phyloP scores from a whole-genome alignment of 2,329 filamentous ascomycete species.

The Cordyceps cateniannulata region DNA sequence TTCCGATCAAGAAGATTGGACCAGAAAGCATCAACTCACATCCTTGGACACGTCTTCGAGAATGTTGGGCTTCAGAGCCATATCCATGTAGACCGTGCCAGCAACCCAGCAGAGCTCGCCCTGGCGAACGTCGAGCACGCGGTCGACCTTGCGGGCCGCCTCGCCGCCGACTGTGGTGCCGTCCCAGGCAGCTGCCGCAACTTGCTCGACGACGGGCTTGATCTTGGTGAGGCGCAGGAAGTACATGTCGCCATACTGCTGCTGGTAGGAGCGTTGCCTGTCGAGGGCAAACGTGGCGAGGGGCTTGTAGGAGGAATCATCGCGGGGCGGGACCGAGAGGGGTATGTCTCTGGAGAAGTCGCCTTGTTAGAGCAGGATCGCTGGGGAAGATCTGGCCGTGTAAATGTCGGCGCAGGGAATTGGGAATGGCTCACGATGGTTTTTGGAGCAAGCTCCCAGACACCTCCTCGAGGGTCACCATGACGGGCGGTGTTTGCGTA shows the following conservation, averaged over 20 bases:
- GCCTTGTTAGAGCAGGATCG: background rate
- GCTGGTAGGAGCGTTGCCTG: slow-evolving; percentile 70
- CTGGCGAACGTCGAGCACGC: slow-evolving; percentile 91
- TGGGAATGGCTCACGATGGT: slow-evolving; percentile 36
- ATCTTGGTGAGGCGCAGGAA: slow-evolving; percentile 84
- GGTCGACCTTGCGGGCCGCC: slow-evolving; percentile 66
- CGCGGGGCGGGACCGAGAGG: slow-evolving; percentile 43
- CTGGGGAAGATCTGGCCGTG: background rate
- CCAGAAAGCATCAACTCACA: slow-evolving; percentile 40
- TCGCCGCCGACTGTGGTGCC: slow-evolving; percentile 74
- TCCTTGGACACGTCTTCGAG: slow-evolving; percentile 92
- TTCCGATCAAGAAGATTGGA: background rate
- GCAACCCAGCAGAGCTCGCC: slow-evolving; percentile 93
- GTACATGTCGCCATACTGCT: slow-evolving; percentile 98
- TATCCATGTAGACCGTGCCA: slow-evolving; percentile 95
- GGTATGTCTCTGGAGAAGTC: slow-evolving; percentile 24
- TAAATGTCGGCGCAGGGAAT: background rate
- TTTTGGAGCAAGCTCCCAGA: slow-evolving; percentile 38
- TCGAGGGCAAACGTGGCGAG: slow-evolving; percentile 69
- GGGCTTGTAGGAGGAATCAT: slow-evolving; percentile 60
- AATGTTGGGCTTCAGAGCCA: slow-evolving; percentile 93
- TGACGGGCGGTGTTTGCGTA: slow-evolving; percentile 18
- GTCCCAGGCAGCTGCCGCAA: slow-evolving; percentile 70
- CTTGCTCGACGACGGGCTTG: slow-evolving; percentile 72
- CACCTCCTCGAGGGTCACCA: slow-evolving; percentile 40